Evolutionary conservation across 441 rosid species (phyloP).

Genomic region (Dalechampia spathulata): DNA sequence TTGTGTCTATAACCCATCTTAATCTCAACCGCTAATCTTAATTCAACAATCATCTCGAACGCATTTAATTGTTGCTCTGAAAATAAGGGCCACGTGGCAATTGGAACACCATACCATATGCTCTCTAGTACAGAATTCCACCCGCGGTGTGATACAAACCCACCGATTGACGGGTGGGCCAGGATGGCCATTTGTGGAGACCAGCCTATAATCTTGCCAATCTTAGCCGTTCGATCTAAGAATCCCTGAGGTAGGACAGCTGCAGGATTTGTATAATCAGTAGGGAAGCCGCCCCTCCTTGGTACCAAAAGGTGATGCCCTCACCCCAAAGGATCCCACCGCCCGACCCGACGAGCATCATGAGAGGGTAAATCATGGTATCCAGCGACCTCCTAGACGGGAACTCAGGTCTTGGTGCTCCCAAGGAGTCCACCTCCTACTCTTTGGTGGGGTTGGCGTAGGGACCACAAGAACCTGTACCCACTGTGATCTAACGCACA

Average conservation of each 20-base stretch:
- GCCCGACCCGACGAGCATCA: too few relatives aligned
- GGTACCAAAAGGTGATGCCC: too few relatives aligned
- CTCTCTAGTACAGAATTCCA: constrained; percentile 9
- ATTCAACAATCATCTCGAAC: constrained; percentile 3
- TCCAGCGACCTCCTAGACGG: too few relatives aligned
- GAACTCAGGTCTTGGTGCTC: too few relatives aligned
- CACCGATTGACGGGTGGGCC: constrained; percentile 1
- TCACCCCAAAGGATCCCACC: too few relatives aligned
- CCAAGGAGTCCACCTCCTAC: too few relatives aligned
- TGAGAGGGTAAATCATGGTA: too few relatives aligned
- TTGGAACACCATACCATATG: constrained; percentile 6
- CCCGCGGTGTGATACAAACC: constrained; percentile 5
- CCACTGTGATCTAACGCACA: background rate
- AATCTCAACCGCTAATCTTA: constrained; percentile 4
- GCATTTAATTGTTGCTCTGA: constrained; percentile 6
- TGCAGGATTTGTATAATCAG: background rate
- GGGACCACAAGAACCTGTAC: background rate
- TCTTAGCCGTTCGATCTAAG: background rate
- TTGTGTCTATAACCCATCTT: constrained; percentile 7
- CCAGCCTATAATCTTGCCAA: constrained; percentile 7
- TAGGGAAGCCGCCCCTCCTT: too few relatives aligned
- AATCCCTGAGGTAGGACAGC: background rate
- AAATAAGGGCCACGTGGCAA: constrained; percentile 9
- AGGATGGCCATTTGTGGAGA: constrained; percentile 4
- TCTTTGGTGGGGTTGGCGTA: background rate